Base-by-base conservation (phyloP, 345 rosid species). In the Eucalyptus cloeziana region DNA sequence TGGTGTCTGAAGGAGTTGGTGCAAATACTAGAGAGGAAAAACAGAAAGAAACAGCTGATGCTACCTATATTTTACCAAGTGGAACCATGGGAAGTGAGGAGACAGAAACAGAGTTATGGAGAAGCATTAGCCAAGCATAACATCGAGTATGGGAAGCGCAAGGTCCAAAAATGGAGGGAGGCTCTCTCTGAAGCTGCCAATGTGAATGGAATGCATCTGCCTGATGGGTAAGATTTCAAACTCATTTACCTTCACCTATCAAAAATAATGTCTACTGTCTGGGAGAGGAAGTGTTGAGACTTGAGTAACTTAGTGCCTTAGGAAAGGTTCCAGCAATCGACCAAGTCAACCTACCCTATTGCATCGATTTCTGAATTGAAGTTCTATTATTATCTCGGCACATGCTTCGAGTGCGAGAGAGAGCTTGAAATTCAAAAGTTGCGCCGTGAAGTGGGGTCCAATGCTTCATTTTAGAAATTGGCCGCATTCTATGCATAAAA, bases 301-400 rank as follows among this genome's bases (percentile, higher is more conserved):
- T 51, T 17, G 22, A 6, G 56, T 56, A 54, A 5, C 58, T 52
- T 7, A 19, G 3, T 8, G 58, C 58, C 8, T 7, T 1, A 15
- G 5, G 51, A 50, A 50, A 1, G 1, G 16, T 15, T 6, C 6
- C 24, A 21, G 2, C 8, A 52, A 52, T 52, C 3, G 49, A 47
- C 4, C 4, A 1, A 45, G 12, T 2, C 49, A 45, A 45, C 49
- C 49, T 2, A 3, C 49, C 49, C n/a, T 3, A 45, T 45, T 2
- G 2, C 49, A 45, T 45, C 49, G 49, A 45, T 45, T 45, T 45
- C 49, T 51, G 19, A n/a, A n/a, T n/a, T n/a, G n/a, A n/a, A n/a
- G n/a, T n/a, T n/a, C n/a, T n/a, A n/a, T n/a, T n/a, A n/a, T n/a
- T n/a, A n/a, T n/a, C n/a, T n/a, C n/a, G n/a, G n/a, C n/a, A n/a